Conservation (phyloP, 1,284 basidiomycete genomes). For the Sporisorium iseilematis-ciliati region DNA sequence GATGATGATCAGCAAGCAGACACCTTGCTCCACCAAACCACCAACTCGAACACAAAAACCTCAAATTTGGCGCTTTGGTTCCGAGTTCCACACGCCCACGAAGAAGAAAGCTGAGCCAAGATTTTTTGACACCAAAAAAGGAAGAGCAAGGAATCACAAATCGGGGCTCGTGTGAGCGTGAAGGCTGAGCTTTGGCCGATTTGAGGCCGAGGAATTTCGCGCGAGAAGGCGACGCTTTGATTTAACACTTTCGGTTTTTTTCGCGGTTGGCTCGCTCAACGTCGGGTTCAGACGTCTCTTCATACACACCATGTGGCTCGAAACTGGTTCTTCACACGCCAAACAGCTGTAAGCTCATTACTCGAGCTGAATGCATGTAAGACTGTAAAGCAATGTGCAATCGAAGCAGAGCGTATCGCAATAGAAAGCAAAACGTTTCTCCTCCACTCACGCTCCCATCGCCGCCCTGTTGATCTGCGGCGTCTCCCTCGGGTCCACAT, state of each 20-base stretch:
- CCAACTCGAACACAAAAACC: neutral
- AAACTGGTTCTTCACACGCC: no score
- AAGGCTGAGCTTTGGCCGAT: neutral
- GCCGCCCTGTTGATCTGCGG: conserved; percentile 53
- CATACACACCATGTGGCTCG: no score
- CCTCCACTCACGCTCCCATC: conserved; percentile 40
- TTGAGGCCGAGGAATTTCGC: neutral
- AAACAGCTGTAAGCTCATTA: no score
- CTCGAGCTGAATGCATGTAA: no score
- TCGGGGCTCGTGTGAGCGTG: neutral
- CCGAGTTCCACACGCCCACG: conserved; percentile 12
- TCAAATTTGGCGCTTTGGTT: neutral
- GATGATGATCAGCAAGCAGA: conserved; percentile 20
- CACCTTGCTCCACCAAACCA: conserved; percentile 8
- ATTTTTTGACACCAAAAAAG: neutral
- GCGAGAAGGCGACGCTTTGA: no score
- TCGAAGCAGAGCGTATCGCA: no score
- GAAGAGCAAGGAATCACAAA: neutral
- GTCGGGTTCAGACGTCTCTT: no score
- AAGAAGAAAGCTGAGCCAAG: conserved; percentile 12
- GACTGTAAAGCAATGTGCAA: no score
- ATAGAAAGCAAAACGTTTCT: neutral
- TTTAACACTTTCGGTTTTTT: no score
- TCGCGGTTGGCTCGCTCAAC: no score
- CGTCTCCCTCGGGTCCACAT: conserved; percentile 54